Percentiles rank a stretch among this genome's conserved stretches.
These are phyloP conservation scores for Puya raimondii DNA, from an alignment of 176 grass and related monocot genomes.

Conservation along the genomic window DNA sequence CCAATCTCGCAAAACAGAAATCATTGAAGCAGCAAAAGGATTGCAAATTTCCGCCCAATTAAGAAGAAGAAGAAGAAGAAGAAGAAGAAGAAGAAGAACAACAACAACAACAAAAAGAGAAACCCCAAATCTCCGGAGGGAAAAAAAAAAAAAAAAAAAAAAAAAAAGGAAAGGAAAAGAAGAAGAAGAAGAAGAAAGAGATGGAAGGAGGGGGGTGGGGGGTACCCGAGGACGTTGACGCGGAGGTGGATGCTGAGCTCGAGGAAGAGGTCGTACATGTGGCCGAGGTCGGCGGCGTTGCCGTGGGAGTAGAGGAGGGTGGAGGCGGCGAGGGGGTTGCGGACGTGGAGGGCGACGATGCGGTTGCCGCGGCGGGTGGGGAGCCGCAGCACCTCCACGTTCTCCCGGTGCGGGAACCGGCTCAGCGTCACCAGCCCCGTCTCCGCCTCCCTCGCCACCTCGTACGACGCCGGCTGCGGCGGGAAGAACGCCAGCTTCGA, in stretches of 20 bases:
- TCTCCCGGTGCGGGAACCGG: slow-evolving; percentile 60
- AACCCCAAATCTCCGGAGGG: too few relatives aligned
- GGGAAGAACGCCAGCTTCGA: slow-evolving; percentile 97
- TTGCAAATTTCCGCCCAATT: background rate
- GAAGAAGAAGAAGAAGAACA: too few relatives aligned
- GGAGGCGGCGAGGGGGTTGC: slow-evolving; percentile 58
- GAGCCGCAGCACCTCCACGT: slow-evolving; percentile 75
- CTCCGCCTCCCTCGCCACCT: slow-evolving; percentile 42
- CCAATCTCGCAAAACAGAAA: too few relatives aligned
- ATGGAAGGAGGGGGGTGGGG: background rate
- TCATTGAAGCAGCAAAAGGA: too few relatives aligned
- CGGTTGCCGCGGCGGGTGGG: slow-evolving; percentile 45
- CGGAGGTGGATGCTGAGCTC: slow-evolving; percentile 82
- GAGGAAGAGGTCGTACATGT: slow-evolving; percentile 88
- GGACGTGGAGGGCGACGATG: slow-evolving; percentile 64
- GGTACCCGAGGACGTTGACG: slow-evolving; percentile 79
- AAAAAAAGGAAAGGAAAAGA: background rate
- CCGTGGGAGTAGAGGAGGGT: slow-evolving; percentile 88
- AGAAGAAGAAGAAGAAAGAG: background rate
- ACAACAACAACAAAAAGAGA: too few relatives aligned
- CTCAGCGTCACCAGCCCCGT: slow-evolving; percentile 54
- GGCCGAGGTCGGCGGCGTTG: slow-evolving; percentile 83
- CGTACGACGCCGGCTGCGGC: slow-evolving; percentile 74
- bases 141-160: too few relatives aligned
- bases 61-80: too few relatives aligned